Base-by-base conservation (phyloP, 768 basidiomycete species). In the Suillus luteus region DNA sequence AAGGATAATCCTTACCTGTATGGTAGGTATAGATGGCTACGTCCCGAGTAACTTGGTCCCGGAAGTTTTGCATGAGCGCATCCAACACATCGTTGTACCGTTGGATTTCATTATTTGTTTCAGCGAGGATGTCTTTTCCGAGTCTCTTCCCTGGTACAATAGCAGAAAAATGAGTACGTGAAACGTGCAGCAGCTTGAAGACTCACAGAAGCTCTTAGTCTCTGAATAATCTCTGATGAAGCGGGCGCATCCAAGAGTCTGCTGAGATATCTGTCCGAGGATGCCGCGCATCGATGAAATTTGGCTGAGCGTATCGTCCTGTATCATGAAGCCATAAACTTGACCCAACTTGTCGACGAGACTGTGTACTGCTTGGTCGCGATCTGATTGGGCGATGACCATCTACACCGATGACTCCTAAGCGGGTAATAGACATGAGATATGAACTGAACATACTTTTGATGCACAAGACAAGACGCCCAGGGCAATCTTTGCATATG, bases 201-300 rank as follows among this genome's bases (percentile, higher is more conserved):
- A 48, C 64, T 35, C 48, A 65, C 64, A 55, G 22, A 65, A 64
- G 10, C 14, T 55, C 44, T 58, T 65, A 9, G 14, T 59, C 14
- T 43, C 62, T 5, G 63, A 33, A 40, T 65, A 65, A 9, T 65
- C 51, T 22, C 8, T 24, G 19, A 65, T 59, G 35, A 65, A 65
- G 3, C 63, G 37, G 5, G 55, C 40, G 17, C 64, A 65, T 33
- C 64, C 55, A 2, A 44, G 27, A 6, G 62, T 59, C 31, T 57
- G 54, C 43, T 65, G 61, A 19, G 57, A 41, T 10, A 58, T 57
- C 10, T 38, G 55, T n/a, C 41, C 63, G 12, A 63, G 22, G 5
- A 58, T 64, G 17, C n/a, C 37, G 5, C n/a, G 9, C 63, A 48
- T 58, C 0, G 51, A 57, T 17, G 7, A 19, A n/a, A 64, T 37